These are phyloP conservation scores for Mortierella hygrophila DNA, from an alignment of 192 early-diverging fungal genomes.

Conservation along the genomic window DNA sequence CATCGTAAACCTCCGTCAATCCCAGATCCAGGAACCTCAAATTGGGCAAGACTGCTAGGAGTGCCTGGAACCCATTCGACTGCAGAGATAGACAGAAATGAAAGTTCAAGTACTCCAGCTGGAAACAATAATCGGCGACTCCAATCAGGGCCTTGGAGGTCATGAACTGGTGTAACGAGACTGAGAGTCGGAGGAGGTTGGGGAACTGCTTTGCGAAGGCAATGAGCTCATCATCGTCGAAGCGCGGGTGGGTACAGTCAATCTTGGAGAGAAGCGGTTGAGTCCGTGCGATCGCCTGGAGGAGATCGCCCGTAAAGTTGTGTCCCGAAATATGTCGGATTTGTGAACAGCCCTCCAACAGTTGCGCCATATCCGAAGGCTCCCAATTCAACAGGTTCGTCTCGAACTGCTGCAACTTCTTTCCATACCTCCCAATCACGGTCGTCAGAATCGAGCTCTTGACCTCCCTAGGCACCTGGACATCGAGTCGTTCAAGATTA, in stretches of 20 bases:
- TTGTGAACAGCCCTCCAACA: slow-evolving; percentile 16
- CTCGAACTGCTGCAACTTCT: slow-evolving; percentile 24
- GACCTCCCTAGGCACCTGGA: slow-evolving; percentile 29
- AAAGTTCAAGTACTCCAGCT: slow-evolving; percentile 32
- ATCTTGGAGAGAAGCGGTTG: slow-evolving; percentile 26
- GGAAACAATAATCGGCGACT: slow-evolving; percentile 15
- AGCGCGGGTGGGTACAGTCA: slow-evolving; percentile 37
- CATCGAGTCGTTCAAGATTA: slow-evolving; percentile 28
- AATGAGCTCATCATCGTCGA: slow-evolving; percentile 48
- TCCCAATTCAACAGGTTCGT: slow-evolving; percentile 37
- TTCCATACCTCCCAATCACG: not conserved
- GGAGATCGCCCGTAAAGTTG: slow-evolving; percentile 29
- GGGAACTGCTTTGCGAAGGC: slow-evolving; percentile 26
- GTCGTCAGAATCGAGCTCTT: slow-evolving; percentile 15
- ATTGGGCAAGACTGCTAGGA: slow-evolving; percentile 19
- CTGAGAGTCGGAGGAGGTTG: slow-evolving; percentile 32
- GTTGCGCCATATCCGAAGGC: slow-evolving; percentile 10
- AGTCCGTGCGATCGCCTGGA: slow-evolving; percentile 23
- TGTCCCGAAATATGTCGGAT: slow-evolving; percentile 26
- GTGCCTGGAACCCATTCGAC: slow-evolving; percentile 27
- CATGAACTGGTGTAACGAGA: slow-evolving; percentile 33
- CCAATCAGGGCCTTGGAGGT: slow-evolving; percentile 31
- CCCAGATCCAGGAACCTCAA: slow-evolving; percentile 37
- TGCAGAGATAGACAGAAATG: slow-evolving; percentile 38
- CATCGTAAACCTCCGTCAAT: slow-evolving; percentile 24